Percentiles rank a stretch among this genome's conserved stretches.
Conservation (phyloP, 1,284 basidiomycete species). For the Athelia sp. region DNA sequence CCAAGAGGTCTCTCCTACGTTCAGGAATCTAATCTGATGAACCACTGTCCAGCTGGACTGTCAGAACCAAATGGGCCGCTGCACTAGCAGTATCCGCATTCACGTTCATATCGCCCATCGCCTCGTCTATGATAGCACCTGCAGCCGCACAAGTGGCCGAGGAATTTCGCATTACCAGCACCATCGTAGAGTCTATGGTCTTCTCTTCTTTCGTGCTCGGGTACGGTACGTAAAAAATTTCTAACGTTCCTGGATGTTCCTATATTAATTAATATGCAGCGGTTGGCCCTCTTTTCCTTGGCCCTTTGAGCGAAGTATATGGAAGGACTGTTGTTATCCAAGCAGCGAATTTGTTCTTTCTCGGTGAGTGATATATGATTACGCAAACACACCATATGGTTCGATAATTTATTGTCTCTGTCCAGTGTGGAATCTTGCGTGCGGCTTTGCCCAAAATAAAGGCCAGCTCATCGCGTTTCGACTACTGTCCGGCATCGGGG, state of each 20-base stretch:
- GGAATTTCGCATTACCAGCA: slow-evolving; percentile 52
- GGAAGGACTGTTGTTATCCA: slow-evolving; percentile 30
- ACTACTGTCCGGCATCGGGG: slow-evolving; percentile 59
- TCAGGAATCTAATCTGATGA: background rate
- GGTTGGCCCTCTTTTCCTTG: slow-evolving; percentile 49
- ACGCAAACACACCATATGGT: no score
- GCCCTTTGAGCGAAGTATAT: slow-evolving; percentile 50
- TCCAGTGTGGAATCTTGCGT: slow-evolving; percentile 57
- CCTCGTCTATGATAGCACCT: slow-evolving; percentile 70
- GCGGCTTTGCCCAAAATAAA: slow-evolving; percentile 58
- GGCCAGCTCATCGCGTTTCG: slow-evolving; percentile 60
- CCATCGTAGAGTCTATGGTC: slow-evolving; percentile 49
- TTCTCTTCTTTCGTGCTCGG: slow-evolving; percentile 68
- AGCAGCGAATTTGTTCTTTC: slow-evolving; percentile 33
- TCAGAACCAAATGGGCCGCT: slow-evolving; percentile 55
- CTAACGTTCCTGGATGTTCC: background rate
- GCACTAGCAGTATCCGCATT: slow-evolving; percentile 58
- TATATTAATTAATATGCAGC: background rate
- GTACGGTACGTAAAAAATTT: slow-evolving; percentile 46
- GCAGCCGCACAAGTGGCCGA: slow-evolving; percentile 47
- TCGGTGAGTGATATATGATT: slow-evolving; percentile 5
- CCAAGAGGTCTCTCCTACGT: background rate
- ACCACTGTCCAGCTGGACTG: slow-evolving; percentile 45
- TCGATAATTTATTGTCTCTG: no score
- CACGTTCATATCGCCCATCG: slow-evolving; percentile 62